phyloP scores from a whole-genome alignment of 805 yeast species.

The Yamadazyma takamatsuzukensis region DNA sequence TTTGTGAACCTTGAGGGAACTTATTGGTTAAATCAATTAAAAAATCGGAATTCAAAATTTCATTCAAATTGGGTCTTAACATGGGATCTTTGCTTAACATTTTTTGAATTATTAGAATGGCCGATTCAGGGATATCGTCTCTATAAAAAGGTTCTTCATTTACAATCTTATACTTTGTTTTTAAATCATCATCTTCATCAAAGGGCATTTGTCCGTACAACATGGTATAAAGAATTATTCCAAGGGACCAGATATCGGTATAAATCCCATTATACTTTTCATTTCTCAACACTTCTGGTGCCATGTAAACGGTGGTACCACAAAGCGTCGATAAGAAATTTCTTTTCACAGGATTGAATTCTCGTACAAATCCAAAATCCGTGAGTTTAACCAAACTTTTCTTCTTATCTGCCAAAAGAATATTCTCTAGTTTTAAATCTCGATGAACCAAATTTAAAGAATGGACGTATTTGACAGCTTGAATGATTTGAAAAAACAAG shows the following conservation, averaged over 20 bases:
- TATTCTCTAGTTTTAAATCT: constrained; percentile 80
- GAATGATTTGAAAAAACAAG: constrained; percentile 62
- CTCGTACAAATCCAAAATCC: constrained; percentile 94
- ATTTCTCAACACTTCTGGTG: constrained; percentile 79
- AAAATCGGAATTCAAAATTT: constrained; percentile 34
- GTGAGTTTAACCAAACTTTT: constrained; percentile 67
- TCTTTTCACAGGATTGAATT: constrained; percentile 44
- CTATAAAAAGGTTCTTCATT: constrained; percentile 58
- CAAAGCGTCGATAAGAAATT: constrained; percentile 74
- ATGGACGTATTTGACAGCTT: constrained; percentile 73
- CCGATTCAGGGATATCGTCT: constrained; percentile 45
- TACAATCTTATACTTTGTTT: constrained; percentile 57
- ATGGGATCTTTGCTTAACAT: constrained; percentile 66
- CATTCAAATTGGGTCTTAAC: constrained; percentile 50
- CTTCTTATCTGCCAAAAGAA: constrained; percentile 51
- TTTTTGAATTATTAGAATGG: constrained; percentile 46
- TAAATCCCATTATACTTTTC: constrained; percentile 75
- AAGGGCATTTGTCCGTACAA: constrained; percentile 88
- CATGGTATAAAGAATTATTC: constrained; percentile 82
- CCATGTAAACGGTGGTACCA: constrained; percentile 95
- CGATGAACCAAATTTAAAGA: constrained; percentile 76
- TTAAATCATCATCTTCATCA: constrained; percentile 73
- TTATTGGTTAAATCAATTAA: constrained; percentile 29
- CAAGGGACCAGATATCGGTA: constrained; percentile 89
- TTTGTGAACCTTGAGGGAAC: constrained; percentile 7